These are phyloP conservation scores for Ogataea salicorniae DNA, from an alignment of 805 yeast genomes.

Conservation along the genomic window DNA sequence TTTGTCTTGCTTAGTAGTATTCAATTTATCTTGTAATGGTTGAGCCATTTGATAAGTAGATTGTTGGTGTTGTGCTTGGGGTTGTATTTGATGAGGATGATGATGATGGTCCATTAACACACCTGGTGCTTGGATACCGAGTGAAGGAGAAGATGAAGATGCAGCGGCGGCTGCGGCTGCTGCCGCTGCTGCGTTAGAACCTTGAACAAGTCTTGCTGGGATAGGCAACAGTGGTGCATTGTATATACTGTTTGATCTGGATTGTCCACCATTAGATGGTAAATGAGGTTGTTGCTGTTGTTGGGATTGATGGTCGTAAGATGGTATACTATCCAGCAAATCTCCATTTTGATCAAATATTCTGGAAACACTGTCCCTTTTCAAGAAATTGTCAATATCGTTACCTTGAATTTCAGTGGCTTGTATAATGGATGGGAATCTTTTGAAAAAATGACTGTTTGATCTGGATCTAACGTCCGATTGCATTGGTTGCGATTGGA, in stretches of 20 bases:
- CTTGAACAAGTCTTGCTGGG: constrained; percentile 15
- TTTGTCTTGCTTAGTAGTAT: constrained; percentile 2
- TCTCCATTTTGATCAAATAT: constrained; percentile 25
- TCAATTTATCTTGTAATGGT: constrained; percentile 4
- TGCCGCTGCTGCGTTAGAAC: constrained; percentile 6
- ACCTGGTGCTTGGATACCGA: constrained; percentile 1
- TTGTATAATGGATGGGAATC: constrained; percentile 29
- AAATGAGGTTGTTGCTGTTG: constrained; percentile 2
- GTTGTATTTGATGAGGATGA: constrained; percentile 2
- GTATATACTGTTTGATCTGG: constrained; percentile 20
- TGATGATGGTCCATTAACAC: constrained; percentile 5
- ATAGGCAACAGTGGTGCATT: constrained; percentile 18
- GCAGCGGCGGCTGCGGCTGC: constrained; percentile 3
- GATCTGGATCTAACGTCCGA: constrained; percentile 22
- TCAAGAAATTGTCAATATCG: constrained; percentile 33
- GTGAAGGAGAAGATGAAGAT: too few relatives aligned
- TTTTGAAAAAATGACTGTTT: constrained; percentile 25
- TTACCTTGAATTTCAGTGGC: constrained; percentile 23
- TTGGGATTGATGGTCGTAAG: constrained; percentile 19
- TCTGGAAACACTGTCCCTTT: constrained; percentile 30
- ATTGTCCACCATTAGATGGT: constrained; percentile 7
- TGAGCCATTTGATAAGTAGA: constrained; percentile 5
- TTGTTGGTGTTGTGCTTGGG: constrained; percentile 11
- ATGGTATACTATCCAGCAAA: constrained; percentile 24
- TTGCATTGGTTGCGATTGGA: constrained; percentile 3